Evolutionary conservation across 2,329 filamentous ascomycete species (phyloP).

Genomic region (Aureobasidium zeae): DNA sequence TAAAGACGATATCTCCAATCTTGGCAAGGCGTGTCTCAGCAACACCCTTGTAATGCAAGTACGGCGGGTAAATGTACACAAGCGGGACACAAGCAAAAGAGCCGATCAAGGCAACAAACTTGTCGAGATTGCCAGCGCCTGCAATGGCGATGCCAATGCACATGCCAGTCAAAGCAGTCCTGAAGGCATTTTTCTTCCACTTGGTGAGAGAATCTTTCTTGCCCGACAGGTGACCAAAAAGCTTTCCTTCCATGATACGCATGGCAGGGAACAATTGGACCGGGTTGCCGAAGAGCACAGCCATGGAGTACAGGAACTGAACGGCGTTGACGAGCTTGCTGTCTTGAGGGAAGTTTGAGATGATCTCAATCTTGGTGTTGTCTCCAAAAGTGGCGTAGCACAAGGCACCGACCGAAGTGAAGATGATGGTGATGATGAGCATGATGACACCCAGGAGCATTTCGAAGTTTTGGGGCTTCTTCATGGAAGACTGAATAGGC

Average conservation of each 20-base stretch:
- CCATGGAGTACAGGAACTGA: conserved; percentile 64
- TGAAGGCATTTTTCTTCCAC: conserved; percentile 67
- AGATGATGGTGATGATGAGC: conserved; percentile 63
- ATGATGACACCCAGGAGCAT: conserved; percentile 59
- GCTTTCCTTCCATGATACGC: conserved; percentile 58
- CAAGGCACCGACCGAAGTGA: conserved; percentile 61
- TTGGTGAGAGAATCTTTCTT: conserved; percentile 57
- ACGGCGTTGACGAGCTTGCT: conserved; percentile 66
- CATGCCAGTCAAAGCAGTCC: conserved; percentile 46
- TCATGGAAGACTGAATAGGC: conserved; percentile 69
- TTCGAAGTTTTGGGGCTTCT: conserved; percentile 57
- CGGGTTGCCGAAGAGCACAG: conserved; percentile 63
- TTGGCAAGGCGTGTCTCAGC: conserved; percentile 50
- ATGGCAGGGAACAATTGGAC: conserved; percentile 68
- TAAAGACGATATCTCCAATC: conserved; percentile 51
- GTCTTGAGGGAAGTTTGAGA: conserved; percentile 64
- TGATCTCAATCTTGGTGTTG: conserved; percentile 61
- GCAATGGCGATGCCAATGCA: conserved; percentile 54
- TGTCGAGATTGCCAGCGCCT: conserved; percentile 61
- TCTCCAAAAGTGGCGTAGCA: conserved; percentile 67
- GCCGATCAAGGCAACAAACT: conserved; percentile 65
- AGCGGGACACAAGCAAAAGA: conserved; percentile 65
- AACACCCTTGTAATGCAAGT: conserved; percentile 58
- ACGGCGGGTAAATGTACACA: conserved; percentile 68
- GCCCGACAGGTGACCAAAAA: conserved; percentile 59